phyloP scores from a whole-genome alignment of 129 eudicot genomes.

The Apium graveolens region DNA sequence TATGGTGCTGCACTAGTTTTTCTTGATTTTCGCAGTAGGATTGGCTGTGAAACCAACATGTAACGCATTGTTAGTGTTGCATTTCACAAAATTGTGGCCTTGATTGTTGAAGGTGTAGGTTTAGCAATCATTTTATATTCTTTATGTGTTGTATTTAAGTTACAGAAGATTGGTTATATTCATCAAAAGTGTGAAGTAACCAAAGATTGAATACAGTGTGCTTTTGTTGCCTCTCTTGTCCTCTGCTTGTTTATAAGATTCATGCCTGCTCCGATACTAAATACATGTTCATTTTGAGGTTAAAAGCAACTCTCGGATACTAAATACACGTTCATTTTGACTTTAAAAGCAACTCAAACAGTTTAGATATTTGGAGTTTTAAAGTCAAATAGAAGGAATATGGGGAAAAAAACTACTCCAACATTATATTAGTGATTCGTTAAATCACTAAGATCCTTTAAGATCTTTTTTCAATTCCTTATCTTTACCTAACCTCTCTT shows the following conservation, averaged over 20 bases:
- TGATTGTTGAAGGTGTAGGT: background rate
- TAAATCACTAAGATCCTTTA: too few species aligned
- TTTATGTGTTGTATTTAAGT: background rate
- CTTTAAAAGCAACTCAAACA: too few species aligned
- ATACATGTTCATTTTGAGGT: too few species aligned
- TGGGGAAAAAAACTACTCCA: too few species aligned
- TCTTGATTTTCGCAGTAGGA: slow-evolving; percentile 40
- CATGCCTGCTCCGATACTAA: too few species aligned
- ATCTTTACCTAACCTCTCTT: too few species aligned
- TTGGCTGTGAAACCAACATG: slow-evolving; percentile 29
- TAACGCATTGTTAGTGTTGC: background rate
- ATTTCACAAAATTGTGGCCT: background rate
- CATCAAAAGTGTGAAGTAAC: background rate
- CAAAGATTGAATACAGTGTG: slow-evolving; percentile 7
- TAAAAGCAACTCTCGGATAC: too few species aligned
- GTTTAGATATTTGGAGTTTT: too few species aligned
- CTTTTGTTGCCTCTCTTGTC: background rate
- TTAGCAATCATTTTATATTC: background rate
- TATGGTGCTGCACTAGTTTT: slow-evolving; percentile 78
- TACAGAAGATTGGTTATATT: background rate
- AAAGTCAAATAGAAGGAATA: too few species aligned
- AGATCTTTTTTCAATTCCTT: too few species aligned
- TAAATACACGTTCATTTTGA: too few species aligned
- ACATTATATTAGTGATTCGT: too few species aligned
- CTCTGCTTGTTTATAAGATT: background rate